These are phyloP conservation scores for Macadamia tetraphylla DNA, from an alignment of 164 flowering plant genomes.

Conservation along the genomic window DNA sequence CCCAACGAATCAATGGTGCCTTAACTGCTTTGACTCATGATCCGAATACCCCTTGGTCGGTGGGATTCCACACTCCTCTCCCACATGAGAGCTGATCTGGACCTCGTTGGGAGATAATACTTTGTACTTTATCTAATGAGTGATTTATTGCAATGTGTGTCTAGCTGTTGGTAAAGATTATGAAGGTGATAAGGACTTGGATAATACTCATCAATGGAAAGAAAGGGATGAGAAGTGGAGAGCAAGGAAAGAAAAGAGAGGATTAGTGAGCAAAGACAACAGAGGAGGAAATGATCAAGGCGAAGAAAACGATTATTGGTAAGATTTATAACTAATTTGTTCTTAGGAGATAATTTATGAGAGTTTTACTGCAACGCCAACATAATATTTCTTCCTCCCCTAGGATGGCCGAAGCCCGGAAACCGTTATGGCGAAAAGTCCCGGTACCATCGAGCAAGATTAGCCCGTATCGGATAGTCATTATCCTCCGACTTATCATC, in stretches of 20 bases:
- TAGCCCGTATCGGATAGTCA: conserved; percentile 87
- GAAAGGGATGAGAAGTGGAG: conserved; percentile 97
- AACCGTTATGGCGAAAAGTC: conserved; percentile 89
- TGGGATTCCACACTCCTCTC: too few relatives aligned
- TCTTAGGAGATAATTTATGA: not conserved
- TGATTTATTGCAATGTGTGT: not conserved
- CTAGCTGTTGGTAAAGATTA: conserved; percentile 71
- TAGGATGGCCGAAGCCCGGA: conserved; percentile 92
- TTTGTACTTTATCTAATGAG: not conserved
- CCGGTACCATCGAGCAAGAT: conserved; percentile 80
- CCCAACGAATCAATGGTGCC: too few relatives aligned
- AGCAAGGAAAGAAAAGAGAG: conserved; percentile 86
- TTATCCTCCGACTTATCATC: conserved; percentile 64
- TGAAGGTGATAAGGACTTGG: conserved; percentile 61
- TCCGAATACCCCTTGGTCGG: too few relatives aligned
- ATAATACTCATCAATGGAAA: conserved; percentile 69
- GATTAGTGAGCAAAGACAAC: conserved; percentile 42
- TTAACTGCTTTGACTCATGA: too few relatives aligned
- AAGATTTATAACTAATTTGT: conserved; percentile 15
- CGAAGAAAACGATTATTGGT: conserved; percentile 78
- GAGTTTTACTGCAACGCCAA: not conserved
- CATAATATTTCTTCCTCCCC: not conserved
- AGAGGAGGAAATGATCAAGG: conserved; percentile 40
- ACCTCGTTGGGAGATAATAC: not conserved
- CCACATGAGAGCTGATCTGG: too few relatives aligned